Evolutionary conservation across 2,329 filamentous ascomycete genomes (phyloP), one percentile per base, ranked within the genome.

Genomic region (Neonectria neomacrospora): DNA sequence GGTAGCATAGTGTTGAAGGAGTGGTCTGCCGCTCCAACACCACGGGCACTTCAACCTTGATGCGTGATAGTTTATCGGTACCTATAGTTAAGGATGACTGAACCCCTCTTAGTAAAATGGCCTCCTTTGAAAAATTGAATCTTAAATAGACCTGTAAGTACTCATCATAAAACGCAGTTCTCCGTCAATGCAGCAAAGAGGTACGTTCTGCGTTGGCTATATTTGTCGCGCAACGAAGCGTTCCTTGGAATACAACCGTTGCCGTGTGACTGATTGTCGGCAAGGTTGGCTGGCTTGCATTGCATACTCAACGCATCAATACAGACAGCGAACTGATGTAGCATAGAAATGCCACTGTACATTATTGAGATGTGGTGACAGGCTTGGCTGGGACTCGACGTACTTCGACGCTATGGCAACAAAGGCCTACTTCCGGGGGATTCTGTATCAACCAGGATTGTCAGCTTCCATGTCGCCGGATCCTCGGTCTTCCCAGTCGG

Each of bases 401-500:
- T 37, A 16, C 34, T 37, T 37, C 2, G 34, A 37, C 14, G n/a
- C 2, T 5, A 37, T n/a, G 34, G 14, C 34, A 16, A 37, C 16
- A 6, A 37, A n/a, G 34, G 14, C 14, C 34, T 26, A 20, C 53
- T 20, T 22, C 39, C 12, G 52, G 8, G 11, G 34, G 6, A 37
- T 16, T 37, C 34, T 37, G 14, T 16, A 34, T 5, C 32, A 14
- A 9, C 3, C n/a, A 8, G 34, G n/a, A 20, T 3, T 11, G 14
- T 37, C 14, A 37, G 34, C 18, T 34, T 28, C 56, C 37, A 30
- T 23, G 39, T 32, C 18, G 44, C 37, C 56, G 61, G 61, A 56
- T 47, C 57, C 52, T 64, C 61, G 61, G 61, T 12, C 28, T 5
- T 52, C 28, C 28, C 23, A 45, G n/a, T 55, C 61, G 61, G 61